Base-by-base conservation (phyloP, 768 basidiomycete genomes). In the Mycena maculata region DNA sequence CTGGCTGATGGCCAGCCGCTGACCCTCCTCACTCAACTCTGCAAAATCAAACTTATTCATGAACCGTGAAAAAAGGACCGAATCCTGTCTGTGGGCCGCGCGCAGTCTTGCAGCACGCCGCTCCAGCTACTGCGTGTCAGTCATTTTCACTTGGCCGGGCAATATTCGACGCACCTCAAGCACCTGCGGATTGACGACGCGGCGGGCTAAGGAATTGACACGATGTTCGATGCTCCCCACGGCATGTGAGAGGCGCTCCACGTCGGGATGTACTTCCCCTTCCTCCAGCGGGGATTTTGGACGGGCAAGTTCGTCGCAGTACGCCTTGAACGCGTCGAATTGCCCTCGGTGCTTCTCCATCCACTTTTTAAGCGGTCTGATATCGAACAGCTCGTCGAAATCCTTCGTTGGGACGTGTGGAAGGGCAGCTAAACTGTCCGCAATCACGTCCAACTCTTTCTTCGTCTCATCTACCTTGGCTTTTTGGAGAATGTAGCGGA, bases 201-300 rank as follows among this genome's bases (percentile, higher is more conserved):
- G n/a, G n/a, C n/a, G 49, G 10, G 15, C 54, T 30, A 62, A 15
- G 3, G 4, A 1, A 7, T 31, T 41, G 9, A 60, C 9, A 1
- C 57, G 61, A n/a, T 16, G 4, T 50, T 53, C 44, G 28, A 60
- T 4, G 6, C 33, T 22, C 28, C 53, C 18, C 28, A 63, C 1
- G 1, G 9, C 49, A 4, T 22, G 22, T n/a, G 25, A 48, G 12
- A 63, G 18, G 4, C 9, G n/a, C 18, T 58, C 67, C 20, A 68
- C 44, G 13, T 47, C n/a, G 10, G 67, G 67, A 44, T 68, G 49
- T 36, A 68, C 56, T 38, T 68, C 42, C 10, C 67, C 67, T 8
- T 68, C 67, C 20, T 68, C 67, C 49, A 39, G 38, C 44, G 67
- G 67, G 20, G 61, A 57, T 30, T 53, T 22, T 20, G 60, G 59